Conservation (phyloP, 2,329 filamentous ascomycete genomes). For the Cryphonectria japonica region DNA sequence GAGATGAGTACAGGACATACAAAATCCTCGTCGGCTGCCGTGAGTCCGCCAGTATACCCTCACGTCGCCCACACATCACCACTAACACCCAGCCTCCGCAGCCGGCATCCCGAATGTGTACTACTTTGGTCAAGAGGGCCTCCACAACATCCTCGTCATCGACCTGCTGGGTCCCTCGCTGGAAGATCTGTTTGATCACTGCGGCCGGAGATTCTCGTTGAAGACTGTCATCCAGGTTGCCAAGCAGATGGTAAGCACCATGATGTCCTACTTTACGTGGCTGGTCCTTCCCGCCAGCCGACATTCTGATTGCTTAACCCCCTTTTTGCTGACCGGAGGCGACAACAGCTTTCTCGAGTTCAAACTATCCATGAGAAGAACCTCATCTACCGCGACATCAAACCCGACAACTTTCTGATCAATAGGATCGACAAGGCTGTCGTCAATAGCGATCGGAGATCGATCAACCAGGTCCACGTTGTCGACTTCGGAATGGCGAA, state of each 20-base stretch:
- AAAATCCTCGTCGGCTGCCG: constrained; percentile 99
- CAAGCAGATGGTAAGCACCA: constrained; percentile 83
- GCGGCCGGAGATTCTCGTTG: constrained; percentile 89
- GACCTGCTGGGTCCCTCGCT: constrained; percentile 93
- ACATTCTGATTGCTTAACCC: neutral
- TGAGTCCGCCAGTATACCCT: constrained; percentile 58
- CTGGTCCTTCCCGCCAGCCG: neutral
- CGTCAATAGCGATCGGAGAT: constrained; percentile 14
- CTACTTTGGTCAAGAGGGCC: constrained; percentile 97
- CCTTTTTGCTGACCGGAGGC: constrained; percentile 34
- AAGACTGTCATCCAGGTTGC: constrained; percentile 99
- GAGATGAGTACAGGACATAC: constrained; percentile 98
- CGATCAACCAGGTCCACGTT: constrained; percentile 93
- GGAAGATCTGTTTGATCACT: constrained; percentile 97
- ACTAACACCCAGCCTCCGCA: constrained; percentile 42
- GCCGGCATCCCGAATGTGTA: constrained; percentile 99
- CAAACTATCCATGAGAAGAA: constrained; percentile 98
- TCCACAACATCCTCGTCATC: constrained; percentile 98
- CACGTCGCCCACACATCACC: neutral
- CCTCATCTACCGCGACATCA: constrained; percentile 98
- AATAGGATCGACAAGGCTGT: constrained; percentile 86
- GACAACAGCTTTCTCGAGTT: constrained; percentile 77
- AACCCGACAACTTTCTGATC: constrained; percentile 98
- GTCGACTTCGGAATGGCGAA: constrained; percentile 99
- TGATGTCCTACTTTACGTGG: neutral